Conservation (phyloP, 805 yeast species). For the Brettanomyces custersianus region DNA sequence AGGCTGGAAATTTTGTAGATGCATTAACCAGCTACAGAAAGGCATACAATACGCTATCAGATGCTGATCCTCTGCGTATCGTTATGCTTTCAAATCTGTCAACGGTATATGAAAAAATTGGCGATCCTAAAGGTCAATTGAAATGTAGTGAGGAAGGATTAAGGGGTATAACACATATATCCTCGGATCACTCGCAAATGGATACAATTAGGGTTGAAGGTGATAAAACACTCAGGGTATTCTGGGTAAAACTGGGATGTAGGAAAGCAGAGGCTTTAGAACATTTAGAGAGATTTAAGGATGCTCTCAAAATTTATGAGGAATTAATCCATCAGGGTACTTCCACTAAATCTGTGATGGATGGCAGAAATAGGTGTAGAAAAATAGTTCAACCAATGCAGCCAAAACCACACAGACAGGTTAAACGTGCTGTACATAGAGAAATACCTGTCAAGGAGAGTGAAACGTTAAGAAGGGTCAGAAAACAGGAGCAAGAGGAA, state of each 20-base stretch:
- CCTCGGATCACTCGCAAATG: constrained; percentile 11
- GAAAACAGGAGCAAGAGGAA: constrained; percentile 35
- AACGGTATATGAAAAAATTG: constrained; percentile 54
- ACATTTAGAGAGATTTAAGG: constrained; percentile 59
- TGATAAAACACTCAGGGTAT: constrained; percentile 50
- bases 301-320: constrained; percentile 55
- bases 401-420: constrained; percentile 5
- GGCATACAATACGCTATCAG: constrained; percentile 43
- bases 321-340: constrained; percentile 60
- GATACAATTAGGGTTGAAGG: constrained; percentile 29
- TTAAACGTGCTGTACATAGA: constrained; percentile 1
- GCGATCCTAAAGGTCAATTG: constrained; percentile 52
- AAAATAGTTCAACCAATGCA: constrained; percentile 49
- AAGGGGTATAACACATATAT: constrained; percentile 23
- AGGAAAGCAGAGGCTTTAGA: constrained; percentile 83
- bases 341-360: constrained; percentile 55
- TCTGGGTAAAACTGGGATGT: constrained; percentile 64
- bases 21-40: constrained; percentile 56
- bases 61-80: constrained; percentile 53
- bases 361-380: constrained; percentile 74
- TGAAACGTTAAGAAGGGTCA: constrained; percentile 44
- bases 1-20: constrained; percentile 70
- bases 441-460: constrained; percentile 4
- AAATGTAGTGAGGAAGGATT: constrained; percentile 41
- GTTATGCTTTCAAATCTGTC: constrained; percentile 72